Evolutionary conservation across 2,329 filamentous ascomycete genomes (phyloP).

Genomic region (Periconia macrospinosa): DNA sequence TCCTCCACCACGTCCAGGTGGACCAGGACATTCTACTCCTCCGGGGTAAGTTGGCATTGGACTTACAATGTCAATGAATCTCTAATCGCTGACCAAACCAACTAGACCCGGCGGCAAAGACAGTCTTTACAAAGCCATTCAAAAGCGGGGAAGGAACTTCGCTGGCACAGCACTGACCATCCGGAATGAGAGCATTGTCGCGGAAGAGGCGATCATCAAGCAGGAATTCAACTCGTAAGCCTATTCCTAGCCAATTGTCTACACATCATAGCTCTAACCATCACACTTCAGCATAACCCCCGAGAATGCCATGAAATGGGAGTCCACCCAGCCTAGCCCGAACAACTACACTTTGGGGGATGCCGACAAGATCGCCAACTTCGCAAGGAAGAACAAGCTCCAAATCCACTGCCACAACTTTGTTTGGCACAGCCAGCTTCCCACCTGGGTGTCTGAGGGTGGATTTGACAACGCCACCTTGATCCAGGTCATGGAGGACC

Average conservation of each 20-base stretch:
- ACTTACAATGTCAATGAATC: too few species aligned
- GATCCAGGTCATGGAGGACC: slow-evolving; percentile 45
- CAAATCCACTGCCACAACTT: slow-evolving; percentile 44
- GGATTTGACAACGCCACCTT: slow-evolving; percentile 43
- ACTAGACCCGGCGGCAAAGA: slow-evolving; percentile 7
- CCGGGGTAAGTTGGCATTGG: too few species aligned
- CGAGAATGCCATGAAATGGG: slow-evolving; percentile 35
- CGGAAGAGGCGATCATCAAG: slow-evolving; percentile 26
- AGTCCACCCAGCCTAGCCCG: slow-evolving; percentile 31
- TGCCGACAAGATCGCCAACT: slow-evolving; percentile 29
- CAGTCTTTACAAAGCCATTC: slow-evolving; percentile 30
- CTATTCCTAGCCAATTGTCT: background rate
- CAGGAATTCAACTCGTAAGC: slow-evolving; percentile 31
- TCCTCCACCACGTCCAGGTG: slow-evolving; percentile 11
- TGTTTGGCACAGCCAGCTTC: slow-evolving; percentile 47
- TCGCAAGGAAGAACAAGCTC: slow-evolving; percentile 37
- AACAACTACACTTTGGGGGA: slow-evolving; percentile 32
- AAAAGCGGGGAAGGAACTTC: slow-evolving; percentile 23
- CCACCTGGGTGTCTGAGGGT: slow-evolving; percentile 34
- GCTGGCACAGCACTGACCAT: slow-evolving; percentile 30
- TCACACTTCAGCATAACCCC: slow-evolving; percentile 15
- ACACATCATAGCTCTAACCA: background rate
- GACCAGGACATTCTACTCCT: background rate
- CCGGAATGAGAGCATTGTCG: slow-evolving; percentile 19
- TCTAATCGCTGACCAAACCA: background rate